Evolutionary conservation across 345 rosid species (phyloP), one percentile per base, ranked within the genome.

Genomic region (Erodium maritimum): DNA sequence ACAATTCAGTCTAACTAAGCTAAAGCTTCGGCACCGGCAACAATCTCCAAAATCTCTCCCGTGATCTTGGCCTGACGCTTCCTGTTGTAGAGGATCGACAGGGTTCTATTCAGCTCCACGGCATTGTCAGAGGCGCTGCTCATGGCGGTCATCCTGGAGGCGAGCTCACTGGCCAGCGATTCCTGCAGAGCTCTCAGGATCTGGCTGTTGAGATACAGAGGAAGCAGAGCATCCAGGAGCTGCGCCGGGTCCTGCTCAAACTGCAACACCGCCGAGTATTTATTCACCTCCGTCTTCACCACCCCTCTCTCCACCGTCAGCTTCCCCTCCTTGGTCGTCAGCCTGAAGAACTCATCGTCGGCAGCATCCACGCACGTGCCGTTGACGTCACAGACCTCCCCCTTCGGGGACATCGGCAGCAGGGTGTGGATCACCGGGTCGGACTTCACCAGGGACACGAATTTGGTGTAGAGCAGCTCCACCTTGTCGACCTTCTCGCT

Each of bases 221-320:
- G 96, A 78, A 91, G 64, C 65, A 91, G 62, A 20, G 96, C 96
- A 66, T 91, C 98, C 18, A 88, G 96, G 60, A 91, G 88, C 84
- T 86, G 95, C 68, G 81, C 95, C 0, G 98, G 98, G 54, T 91
- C 96, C 70, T 91, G 98, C 79, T 91, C 96, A 56, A 91, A 91
- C 67, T 86, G 88, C 80, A 88, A 72, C 51, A 91, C 86, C 2
- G 96, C 82, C 4, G 96, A 86, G 74, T 86, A 84, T 23, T 77
- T 82, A 0, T 58, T 50, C 0, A 87, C 81, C 33, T 58, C 61
- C 2, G 87, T 86, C 84, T 90, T 72, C 17, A 81, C 68, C 0
- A 73, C 46, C 60, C 75, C 96, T 67, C 98, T 86, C 69, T 91
- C 98, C 3, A 91, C 81, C 0, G 93, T 84, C 61, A 91, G 54